Conservation (phyloP, 768 basidiomycete genomes). For the Boletus rubroflammeus region DNA sequence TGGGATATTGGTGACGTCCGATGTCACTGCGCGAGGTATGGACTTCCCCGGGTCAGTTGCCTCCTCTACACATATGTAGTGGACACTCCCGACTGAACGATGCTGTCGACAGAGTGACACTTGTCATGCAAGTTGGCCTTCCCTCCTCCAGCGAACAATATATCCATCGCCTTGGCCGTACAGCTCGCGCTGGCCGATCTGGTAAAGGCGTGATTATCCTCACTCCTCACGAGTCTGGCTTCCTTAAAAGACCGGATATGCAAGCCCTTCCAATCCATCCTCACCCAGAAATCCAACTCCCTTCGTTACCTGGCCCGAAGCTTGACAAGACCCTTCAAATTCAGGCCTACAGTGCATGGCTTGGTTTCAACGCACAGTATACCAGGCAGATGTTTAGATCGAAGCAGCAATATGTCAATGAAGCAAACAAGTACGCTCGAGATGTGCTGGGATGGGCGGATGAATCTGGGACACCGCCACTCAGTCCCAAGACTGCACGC, state of each 20-base stretch:
- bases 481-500: slow-evolving; percentile 44
- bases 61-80: neutral
- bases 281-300: slow-evolving; percentile 22
- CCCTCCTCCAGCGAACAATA: slow-evolving; percentile 73
- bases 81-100: slow-evolving; percentile 4
- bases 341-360: slow-evolving; percentile 50
- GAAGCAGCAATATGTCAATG: slow-evolving; percentile 37
- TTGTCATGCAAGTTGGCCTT: slow-evolving; percentile 60
- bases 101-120: slow-evolving; percentile 42
- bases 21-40: slow-evolving; percentile 63
- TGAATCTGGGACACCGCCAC: slow-evolving; percentile 32
- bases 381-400: slow-evolving; percentile 38
- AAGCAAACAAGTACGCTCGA: slow-evolving; percentile 37
- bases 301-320: slow-evolving; percentile 19
- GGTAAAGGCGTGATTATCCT: slow-evolving; percentile 60
- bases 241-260: slow-evolving; percentile 42
- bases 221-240: slow-evolving; percentile 46
- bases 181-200: slow-evolving; percentile 66
- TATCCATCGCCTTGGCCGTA: slow-evolving; percentile 75
- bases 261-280: slow-evolving; percentile 38
- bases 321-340: slow-evolving; percentile 42
- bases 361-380: slow-evolving; percentile 54
- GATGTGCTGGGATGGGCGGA: slow-evolving; percentile 37
- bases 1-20: slow-evolving; percentile 49
- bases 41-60: slow-evolving; percentile 55